Base-by-base conservation (phyloP, 2,329 filamentous ascomycete species). In the Lanzia echinophila region DNA sequence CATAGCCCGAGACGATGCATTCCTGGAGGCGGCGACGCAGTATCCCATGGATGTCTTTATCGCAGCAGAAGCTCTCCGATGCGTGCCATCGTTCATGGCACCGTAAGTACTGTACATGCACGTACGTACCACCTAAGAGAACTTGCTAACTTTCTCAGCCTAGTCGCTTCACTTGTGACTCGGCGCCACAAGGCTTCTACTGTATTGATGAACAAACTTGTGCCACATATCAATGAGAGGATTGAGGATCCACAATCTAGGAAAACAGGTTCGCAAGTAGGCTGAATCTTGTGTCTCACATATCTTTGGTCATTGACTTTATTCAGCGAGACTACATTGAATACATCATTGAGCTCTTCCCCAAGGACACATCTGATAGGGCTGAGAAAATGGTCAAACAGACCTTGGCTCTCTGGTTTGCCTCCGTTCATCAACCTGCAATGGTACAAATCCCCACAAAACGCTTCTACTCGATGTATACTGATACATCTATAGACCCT, bases 101-200 rank as follows among this genome's bases (percentile, higher is more conserved):
- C 50, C 50, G 50, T 52, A 38, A 36, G 50, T 46, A 6, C 11
- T 20, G n/a, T n/a, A n/a, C n/a, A n/a, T 41, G 32, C 12, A 50
- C 15, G 15, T 20, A 11, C n/a, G 10, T 39, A n/a, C 31, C 17
- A 36, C 31, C 24, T 41, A 12, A 19, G 47, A n/a, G n/a, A n/a
- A n/a, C n/a, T n/a, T n/a, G n/a, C 20, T 36, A 38, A 17, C 39
- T 39, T 24, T 15, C 32, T 34, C 7, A 34, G 32, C 7, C 7
- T 34, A 13, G 32, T 34, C 7, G 32, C 32, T 34, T 34, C 32
- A 34, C 13, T 46, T 24, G 13, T 24, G 22, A 28, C 33, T 28
- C 44, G 33, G 41, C 31, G 31, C 22, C 44, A 24, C 6, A 13
- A 11, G 39, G 19, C 19, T 24, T 52, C 31, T 22, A 28, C 17